Conservation (phyloP, 2,329 filamentous ascomycete species). For the Aspergillus sp. region DNA sequence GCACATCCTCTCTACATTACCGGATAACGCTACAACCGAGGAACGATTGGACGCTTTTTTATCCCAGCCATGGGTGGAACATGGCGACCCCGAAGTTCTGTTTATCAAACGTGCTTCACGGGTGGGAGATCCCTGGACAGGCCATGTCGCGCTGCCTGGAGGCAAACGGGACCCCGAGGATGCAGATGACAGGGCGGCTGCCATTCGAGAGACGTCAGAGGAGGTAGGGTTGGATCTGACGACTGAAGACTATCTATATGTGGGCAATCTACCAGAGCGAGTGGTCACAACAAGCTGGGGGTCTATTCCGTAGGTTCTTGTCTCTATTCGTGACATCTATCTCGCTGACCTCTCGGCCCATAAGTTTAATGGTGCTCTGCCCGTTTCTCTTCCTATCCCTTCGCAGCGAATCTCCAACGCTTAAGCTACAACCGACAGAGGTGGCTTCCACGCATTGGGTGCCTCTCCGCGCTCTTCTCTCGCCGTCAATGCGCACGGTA, state of each 20-base stretch:
- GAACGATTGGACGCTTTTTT: slow-evolving; percentile 59
- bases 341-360: slow-evolving; percentile 14
- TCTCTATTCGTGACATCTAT: background rate
- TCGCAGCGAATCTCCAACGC: slow-evolving; percentile 52
- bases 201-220: slow-evolving; percentile 62
- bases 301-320: slow-evolving; percentile 51
- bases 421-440: slow-evolving; percentile 65
- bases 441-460: slow-evolving; percentile 70
- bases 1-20: slow-evolving; percentile 15
- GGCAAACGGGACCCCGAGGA: slow-evolving; percentile 66
- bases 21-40: slow-evolving; percentile 24
- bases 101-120: slow-evolving; percentile 69
- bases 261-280: slow-evolving; percentile 64
- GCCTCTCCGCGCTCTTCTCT: slow-evolving; percentile 59
- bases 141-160: slow-evolving; percentile 66
- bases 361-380: slow-evolving; percentile 65
- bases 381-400: slow-evolving; percentile 66
- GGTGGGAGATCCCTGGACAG: slow-evolving; percentile 66
- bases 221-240: slow-evolving; percentile 64
- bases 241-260: slow-evolving; percentile 43
- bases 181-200: slow-evolving; percentile 59
- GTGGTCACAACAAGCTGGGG: slow-evolving; percentile 67
- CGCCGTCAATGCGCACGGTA: slow-evolving; percentile 57
- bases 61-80: slow-evolving; percentile 60
- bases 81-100: slow-evolving; percentile 65